A percentile compares a stretch with the other conserved stretches of the same genome.
Conservation (phyloP, 176 grass and related monocot species). For the Raddia guianensis region DNA sequence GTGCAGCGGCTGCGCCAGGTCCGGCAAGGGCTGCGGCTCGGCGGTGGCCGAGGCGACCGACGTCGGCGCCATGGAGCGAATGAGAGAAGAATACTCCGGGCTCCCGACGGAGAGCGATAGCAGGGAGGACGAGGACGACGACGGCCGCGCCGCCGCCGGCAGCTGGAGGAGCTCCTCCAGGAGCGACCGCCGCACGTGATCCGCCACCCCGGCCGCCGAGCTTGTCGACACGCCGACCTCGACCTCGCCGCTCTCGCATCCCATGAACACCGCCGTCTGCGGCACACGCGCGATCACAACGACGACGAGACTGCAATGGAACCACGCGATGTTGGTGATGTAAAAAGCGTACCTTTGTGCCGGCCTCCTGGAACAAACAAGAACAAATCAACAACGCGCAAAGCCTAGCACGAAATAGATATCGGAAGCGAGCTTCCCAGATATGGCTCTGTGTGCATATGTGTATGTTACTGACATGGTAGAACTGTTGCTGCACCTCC, state of each 20-base stretch:
- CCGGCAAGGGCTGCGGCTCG: conserved; percentile 6
- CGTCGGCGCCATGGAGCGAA: conserved; percentile 18
- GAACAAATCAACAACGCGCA: conserved; percentile 18
- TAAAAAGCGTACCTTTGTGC: conserved; percentile 72
- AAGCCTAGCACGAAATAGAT: conserved; percentile 11
- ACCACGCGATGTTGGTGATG: background rate
- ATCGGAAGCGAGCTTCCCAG: background rate
- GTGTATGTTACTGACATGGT: conserved; percentile 50
- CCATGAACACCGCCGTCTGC: conserved; percentile 82
- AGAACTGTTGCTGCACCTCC: conserved; percentile 73
- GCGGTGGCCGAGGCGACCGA: background rate
- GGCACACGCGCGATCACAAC: background rate
- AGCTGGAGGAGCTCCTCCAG: conserved; percentile 47
- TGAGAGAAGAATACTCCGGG: conserved; percentile 54
- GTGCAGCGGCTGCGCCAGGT: background rate
- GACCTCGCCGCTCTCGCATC: conserved; percentile 75
- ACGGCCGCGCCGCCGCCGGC: conserved; percentile 30
- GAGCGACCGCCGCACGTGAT: conserved; percentile 49
- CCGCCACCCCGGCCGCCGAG: conserved; percentile 5
- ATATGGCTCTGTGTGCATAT: background rate
- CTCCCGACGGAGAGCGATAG: conserved; percentile 57
- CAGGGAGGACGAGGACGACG: conserved; percentile 55
- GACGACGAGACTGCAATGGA: background rate
- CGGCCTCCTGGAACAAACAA: conserved; percentile 61
- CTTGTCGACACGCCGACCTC: conserved; percentile 62